phyloP scores from a whole-genome alignment of 225 moss, liverwort and hornwort species.

The Lunularia cruciata region DNA sequence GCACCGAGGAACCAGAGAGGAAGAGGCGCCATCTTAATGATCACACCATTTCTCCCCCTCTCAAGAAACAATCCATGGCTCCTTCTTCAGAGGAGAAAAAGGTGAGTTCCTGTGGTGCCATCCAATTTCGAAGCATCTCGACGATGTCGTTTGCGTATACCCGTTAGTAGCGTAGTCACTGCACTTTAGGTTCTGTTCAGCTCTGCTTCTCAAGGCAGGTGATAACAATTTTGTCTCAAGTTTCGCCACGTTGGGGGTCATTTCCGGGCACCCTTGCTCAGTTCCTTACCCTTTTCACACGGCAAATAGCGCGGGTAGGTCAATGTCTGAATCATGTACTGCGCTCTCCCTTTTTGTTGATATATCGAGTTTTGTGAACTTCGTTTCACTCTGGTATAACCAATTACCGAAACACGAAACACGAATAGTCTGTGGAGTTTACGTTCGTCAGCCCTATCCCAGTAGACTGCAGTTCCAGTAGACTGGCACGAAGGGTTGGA shows the following conservation, averaged over 20 bases:
- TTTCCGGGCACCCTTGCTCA: too few relatives aligned
- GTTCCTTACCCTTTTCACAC: background rate
- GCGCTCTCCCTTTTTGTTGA: too few relatives aligned
- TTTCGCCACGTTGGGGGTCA: too few relatives aligned
- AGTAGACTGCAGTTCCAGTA: too few relatives aligned
- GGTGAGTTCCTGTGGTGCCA: conserved; percentile 36
- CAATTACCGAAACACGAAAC: too few relatives aligned
- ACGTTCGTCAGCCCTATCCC: too few relatives aligned
- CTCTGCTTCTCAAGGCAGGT: background rate
- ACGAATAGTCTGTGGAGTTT: too few relatives aligned
- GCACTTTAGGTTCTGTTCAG: background rate
- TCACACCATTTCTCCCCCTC: conserved; percentile 81
- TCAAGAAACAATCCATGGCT: conserved; percentile 82
- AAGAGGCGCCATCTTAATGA: conserved; percentile 98
- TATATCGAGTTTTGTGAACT: too few relatives aligned
- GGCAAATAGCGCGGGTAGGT: background rate
- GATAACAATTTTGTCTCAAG: too few relatives aligned
- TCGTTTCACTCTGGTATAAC: too few relatives aligned
- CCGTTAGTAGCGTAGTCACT: background rate
- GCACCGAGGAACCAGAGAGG: conserved; percentile 98
- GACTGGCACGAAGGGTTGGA: too few relatives aligned
- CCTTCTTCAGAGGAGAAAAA: conserved; percentile 93
- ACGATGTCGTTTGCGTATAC: background rate
- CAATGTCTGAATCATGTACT: too few relatives aligned
- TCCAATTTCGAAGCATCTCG: conserved; percentile 8